Percentiles rank a stretch among this genome's conserved stretches.
phyloP scores from a whole-genome alignment of 2,329 filamentous ascomycete species.

The Calonectria multiphialidica region DNA sequence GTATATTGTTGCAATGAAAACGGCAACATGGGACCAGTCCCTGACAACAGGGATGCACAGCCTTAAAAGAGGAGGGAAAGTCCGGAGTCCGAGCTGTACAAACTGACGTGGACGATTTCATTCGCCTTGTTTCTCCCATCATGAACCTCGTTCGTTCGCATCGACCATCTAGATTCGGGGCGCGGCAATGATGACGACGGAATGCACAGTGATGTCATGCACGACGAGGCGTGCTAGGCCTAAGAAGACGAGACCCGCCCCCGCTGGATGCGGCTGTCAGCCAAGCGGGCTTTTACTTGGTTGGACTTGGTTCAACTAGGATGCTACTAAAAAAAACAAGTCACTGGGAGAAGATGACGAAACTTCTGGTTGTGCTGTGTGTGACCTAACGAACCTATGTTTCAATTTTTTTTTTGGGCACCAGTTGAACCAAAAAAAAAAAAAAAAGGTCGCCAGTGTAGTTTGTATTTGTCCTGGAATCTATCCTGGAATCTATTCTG shows the following conservation, averaged over 20 bases:
- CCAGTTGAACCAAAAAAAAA: not conserved
- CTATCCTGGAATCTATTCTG: not conserved
- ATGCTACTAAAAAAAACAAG: slow-evolving; percentile 9
- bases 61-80: slow-evolving; percentile 32
- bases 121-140: slow-evolving; percentile 39
- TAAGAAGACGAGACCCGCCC: slow-evolving; percentile 30
- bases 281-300: slow-evolving; percentile 2
- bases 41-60: slow-evolving; percentile 36
- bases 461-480: not conserved
- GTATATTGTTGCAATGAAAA: slow-evolving; percentile 14
- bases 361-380: slow-evolving; percentile 11
- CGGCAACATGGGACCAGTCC: slow-evolving; percentile 27
- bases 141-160: slow-evolving; percentile 4
- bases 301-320: not conserved
- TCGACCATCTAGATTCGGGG: slow-evolving; percentile 5
- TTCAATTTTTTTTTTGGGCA: not conserved
- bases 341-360: slow-evolving; percentile 18
- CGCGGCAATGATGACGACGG: slow-evolving; percentile 38
- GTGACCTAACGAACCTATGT: not conserved
- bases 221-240: slow-evolving; percentile 25
- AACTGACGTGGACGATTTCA: slow-evolving; percentile 42
- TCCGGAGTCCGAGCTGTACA: not conserved
- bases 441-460: not conserved
- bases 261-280: slow-evolving; percentile 26
- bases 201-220: slow-evolving; percentile 53